phyloP scores from a whole-genome alignment of 768 basidiomycete species.

The Russula foetens region DNA sequence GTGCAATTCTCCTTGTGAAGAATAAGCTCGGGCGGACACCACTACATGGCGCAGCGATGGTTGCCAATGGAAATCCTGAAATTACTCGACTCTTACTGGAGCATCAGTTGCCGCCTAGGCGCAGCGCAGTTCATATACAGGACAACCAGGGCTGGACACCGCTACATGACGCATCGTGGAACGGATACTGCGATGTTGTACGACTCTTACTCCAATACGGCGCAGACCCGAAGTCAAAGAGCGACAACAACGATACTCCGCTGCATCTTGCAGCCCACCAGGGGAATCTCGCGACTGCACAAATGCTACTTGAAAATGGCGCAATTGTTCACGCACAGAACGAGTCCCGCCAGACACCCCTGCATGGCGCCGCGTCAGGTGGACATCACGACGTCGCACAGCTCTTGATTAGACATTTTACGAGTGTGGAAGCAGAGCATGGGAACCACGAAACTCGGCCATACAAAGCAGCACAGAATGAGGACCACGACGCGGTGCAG shows the following conservation, averaged over 20 bases:
- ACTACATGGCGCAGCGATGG: too few relatives aligned
- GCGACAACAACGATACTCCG: not conserved
- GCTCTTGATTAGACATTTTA: not conserved
- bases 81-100: too few relatives aligned
- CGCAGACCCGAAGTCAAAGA: not conserved
- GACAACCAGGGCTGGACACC: not conserved
- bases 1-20: too few relatives aligned
- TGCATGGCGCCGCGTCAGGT: not conserved
- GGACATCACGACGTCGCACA: not conserved
- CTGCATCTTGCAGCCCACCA: not conserved
- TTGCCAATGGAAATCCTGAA: too few relatives aligned
- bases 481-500: too few relatives aligned
- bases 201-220: not conserved
- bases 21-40: too few relatives aligned
- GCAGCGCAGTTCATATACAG: too few relatives aligned
- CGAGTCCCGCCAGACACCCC: not conserved
- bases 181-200: not conserved
- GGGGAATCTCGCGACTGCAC: not conserved
- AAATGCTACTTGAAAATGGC: not conserved
- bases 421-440: too few relatives aligned
- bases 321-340: not conserved
- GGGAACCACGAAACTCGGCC: too few relatives aligned
- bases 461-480: too few relatives aligned
- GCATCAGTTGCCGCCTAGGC: too few relatives aligned
- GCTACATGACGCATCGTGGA: not conserved